Base-by-base conservation (phyloP, 495 filamentous ascomycete species). In the Aspergillus carlsbadensis region DNA sequence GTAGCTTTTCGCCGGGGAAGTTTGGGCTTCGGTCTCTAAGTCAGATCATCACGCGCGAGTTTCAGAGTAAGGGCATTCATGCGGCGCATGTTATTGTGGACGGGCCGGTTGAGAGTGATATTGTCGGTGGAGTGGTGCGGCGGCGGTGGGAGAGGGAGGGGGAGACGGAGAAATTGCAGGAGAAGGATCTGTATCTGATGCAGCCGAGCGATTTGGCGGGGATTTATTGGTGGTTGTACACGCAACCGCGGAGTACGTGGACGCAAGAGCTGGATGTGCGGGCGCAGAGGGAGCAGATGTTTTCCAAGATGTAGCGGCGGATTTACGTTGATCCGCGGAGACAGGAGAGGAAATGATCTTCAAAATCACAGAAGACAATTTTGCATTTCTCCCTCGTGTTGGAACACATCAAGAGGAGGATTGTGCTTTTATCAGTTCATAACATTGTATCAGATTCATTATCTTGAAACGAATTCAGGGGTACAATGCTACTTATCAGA, bases 101-200 rank as follows among this genome's bases (percentile, higher is more conserved):
- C 59, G 63, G 67, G 34, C 67, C 63, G 14, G 64, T 77, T 18
- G 71, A 76, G 66, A 69, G 73, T 47, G 71, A 77, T 47, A 52
- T 77, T 36, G 71, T 77, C 53, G 70, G 70, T 36, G 72, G 72
- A 44, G 65, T 75, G 20, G 67, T 67, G 49, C 59, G 59, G 50
- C 63, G 67, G 57, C 67, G 73, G 58, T 65, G 72, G 63, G 68
- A 68, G 57, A 66, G 58, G 56, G 65, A 58, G 15, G 63, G 62
- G 21, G 67, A 59, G 54, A 56, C 36, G 22, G 60, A 63, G 44
- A 65, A 63, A 21, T 37, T 70, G 49, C 13, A 51, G 18, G 61
- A 70, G 20, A 57, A 57, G 15, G 67, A 70, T 18, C 43, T 51
- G 18, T 61, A 66, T 65, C 35, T 70, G 13, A 60, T 65, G 65